phyloP scores from a whole-genome alignment of 2,329 filamentous ascomycete genomes.

The Hypoxylon sp. region DNA sequence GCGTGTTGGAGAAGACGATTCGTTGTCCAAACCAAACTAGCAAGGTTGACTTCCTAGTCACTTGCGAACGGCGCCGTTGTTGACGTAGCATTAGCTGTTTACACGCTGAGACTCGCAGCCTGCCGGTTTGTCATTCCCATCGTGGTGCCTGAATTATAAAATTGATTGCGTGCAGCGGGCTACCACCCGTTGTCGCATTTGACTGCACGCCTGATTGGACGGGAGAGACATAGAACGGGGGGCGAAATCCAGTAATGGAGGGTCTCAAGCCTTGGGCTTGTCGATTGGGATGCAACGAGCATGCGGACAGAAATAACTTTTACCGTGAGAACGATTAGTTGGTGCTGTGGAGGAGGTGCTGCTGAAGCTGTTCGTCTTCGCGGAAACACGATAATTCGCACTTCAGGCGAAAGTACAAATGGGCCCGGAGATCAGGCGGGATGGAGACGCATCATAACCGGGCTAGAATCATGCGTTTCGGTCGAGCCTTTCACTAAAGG shows the following conservation, averaged over 20 bases:
- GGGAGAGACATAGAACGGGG: slow-evolving; percentile 14
- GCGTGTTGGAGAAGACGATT: slow-evolving; percentile 15
- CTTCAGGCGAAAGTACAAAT: slow-evolving; percentile 29
- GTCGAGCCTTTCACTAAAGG: slow-evolving; percentile 16
- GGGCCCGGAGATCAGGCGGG: slow-evolving; percentile 35
- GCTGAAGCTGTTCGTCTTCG: slow-evolving; percentile 20
- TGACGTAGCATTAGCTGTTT: slow-evolving; percentile 25
- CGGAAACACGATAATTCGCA: slow-evolving; percentile 24
- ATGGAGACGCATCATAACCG: slow-evolving; percentile 31
- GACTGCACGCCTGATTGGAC: slow-evolving; percentile 32
- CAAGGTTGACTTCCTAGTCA: slow-evolving; percentile 7
- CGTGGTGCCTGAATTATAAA: slow-evolving; percentile 36
- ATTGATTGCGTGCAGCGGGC: slow-evolving; percentile 37
- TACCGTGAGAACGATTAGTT: background rate
- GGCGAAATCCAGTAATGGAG: slow-evolving; percentile 18
- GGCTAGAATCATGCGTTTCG: slow-evolving; percentile 37
- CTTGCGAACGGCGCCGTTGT: slow-evolving; percentile 6
- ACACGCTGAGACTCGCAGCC: slow-evolving; percentile 19
- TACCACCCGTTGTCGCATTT: slow-evolving; percentile 34
- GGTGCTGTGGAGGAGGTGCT: background rate
- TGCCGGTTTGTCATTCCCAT: slow-evolving; percentile 25
- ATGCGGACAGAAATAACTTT: slow-evolving; percentile 21
- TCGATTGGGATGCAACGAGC: slow-evolving; percentile 13
- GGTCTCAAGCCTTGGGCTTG: slow-evolving; percentile 20
- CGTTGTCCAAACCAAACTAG: slow-evolving; percentile 8